Evolutionary conservation across 2,329 filamentous ascomycete species (phyloP).

Genomic region (Diaporthe caulivora): DNA sequence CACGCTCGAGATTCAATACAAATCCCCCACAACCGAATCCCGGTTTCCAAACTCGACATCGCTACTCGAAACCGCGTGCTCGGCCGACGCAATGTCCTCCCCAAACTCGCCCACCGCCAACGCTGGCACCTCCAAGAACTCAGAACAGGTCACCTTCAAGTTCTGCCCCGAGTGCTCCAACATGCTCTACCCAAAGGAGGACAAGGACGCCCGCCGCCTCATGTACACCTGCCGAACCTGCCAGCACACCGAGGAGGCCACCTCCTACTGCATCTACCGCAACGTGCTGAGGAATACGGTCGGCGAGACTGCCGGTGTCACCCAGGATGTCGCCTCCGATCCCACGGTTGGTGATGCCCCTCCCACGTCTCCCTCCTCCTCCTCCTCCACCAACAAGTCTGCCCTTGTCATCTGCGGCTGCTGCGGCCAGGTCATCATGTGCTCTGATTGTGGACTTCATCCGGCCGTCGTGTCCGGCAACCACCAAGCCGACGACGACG

Average conservation of each 20-base stretch:
- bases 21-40: not conserved
- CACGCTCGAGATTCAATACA: not conserved
- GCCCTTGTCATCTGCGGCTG: conserved; percentile 56
- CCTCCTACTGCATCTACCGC: conserved; percentile 93
- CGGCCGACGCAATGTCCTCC: conserved; percentile 63
- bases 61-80: conserved; percentile 24
- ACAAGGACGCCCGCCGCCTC: conserved; percentile 83
- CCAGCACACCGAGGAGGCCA: conserved; percentile 88
- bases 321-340: conserved; percentile 96
- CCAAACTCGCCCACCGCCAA: conserved; percentile 63
- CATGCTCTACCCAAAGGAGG: conserved; percentile 97
- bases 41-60: conserved; percentile 24
- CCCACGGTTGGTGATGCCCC: conserved; percentile 87
- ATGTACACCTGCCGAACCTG: conserved; percentile 98
- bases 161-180: conserved; percentile 99
- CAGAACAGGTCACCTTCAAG: conserved; percentile 91
- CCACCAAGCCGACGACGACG: conserved; percentile 39
- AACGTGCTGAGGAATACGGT: conserved; percentile 92
- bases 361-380: conserved; percentile 31
- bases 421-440: conserved; percentile 60
- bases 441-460: conserved; percentile 52
- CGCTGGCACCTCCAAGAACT: conserved; percentile 60
- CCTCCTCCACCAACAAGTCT: conserved; percentile 17
- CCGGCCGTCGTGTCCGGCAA: conserved; percentile 40
- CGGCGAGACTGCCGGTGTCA: conserved; percentile 96